These are phyloP conservation scores for Acanthochlamys bracteata DNA, from an alignment of 106 monocot species.

Conservation along the genomic window DNA sequence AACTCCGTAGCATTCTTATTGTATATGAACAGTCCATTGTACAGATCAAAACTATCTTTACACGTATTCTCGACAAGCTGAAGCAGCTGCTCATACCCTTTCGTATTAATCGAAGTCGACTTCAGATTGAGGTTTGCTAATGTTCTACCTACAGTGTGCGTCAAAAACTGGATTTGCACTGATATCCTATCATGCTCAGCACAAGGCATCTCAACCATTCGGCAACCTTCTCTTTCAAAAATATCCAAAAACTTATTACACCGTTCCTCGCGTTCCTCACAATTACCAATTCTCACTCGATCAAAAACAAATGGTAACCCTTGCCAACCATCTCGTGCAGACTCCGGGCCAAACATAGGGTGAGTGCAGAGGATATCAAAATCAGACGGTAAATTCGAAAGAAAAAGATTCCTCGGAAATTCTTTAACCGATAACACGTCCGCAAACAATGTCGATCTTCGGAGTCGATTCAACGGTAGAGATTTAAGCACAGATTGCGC, in stretches of 20 bases:
- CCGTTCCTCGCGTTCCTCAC: conserved; percentile 8
- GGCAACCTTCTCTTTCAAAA: conserved; percentile 46
- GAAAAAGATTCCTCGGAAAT: conserved; percentile 41
- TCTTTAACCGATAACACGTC: conserved; percentile 78
- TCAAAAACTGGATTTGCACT: conserved; percentile 56
- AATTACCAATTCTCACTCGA: conserved; percentile 32
- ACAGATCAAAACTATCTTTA: conserved; percentile 62
- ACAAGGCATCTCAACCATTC: conserved; percentile 76
- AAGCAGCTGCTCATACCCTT: conserved; percentile 55
- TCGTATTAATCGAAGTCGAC: conserved; percentile 48
- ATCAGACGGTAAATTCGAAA: conserved; percentile 29
- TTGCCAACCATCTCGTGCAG: conserved; percentile 42
- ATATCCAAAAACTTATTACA: conserved; percentile 42
- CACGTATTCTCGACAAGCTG: conserved; percentile 41
- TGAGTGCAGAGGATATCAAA: conserved; percentile 75
- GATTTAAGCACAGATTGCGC: conserved; percentile 26
- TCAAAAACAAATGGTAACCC: conserved; percentile 63
- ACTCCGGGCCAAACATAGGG: conserved; percentile 81
- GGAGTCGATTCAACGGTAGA: conserved; percentile 44
- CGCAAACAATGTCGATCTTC: conserved; percentile 52
- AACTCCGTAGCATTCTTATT: conserved; percentile 59
- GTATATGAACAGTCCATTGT: conserved; percentile 66
- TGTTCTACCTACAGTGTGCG: conserved; percentile 58
- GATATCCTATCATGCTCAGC: conserved; percentile 45
- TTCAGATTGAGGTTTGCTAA: conserved; percentile 40